Evolutionary conservation across 495 filamentous ascomycete species (phyloP), one percentile per base, ranked within the genome.

Genomic region (Aspergillus affinis): DNA sequence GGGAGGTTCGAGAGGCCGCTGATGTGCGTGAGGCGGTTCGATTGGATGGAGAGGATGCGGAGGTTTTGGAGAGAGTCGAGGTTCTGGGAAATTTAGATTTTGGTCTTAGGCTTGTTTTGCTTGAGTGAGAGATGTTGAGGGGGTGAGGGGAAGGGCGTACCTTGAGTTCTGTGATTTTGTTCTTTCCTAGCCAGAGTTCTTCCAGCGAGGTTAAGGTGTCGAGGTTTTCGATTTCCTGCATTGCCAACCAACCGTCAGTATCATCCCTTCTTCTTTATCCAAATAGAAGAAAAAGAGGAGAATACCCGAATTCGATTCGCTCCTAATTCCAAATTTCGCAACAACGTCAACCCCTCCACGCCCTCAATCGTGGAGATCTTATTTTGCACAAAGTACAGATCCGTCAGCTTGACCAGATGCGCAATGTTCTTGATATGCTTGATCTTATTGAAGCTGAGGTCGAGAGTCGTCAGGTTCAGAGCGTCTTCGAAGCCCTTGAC

Each of bases 361-460:
- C 87, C 86, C 69, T 99, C 93, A 66, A 99, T 98, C 61, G 75
- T 83, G 32, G 77, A 80, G 65, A 99, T 96, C 70, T 90, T 93
- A 75, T 99, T 99, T 69, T 97, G 89, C 49, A 97, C 90, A 65
- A 99, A 93, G 74, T 88, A 99, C 6, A 99, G 70, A 66, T 97
- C 91, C 63, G 81, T 89, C 55, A 98, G 79, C 44, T 91, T 84
- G 13, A 75, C 84, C 23, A 98, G 80, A 71, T 95, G 90, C 45
- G 84, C 80, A 65, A 98, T 75, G 67, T 92, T 84, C 77, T 95
- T 95, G 81, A 99, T 96, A 71, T 98, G 93, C 72, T 96, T 97
- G 77, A 99, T 93, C 78, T 97, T 97, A 75, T 99, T 99, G 84
- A 96, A 99, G 67, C 90, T 93, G 44, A 99, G 79, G 69, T 99